A percentile compares a stretch with the other conserved stretches of the same genome.
Evolutionary conservation across 306 rosid species (phyloP).

Genomic region (Corylus avellana): DNA sequence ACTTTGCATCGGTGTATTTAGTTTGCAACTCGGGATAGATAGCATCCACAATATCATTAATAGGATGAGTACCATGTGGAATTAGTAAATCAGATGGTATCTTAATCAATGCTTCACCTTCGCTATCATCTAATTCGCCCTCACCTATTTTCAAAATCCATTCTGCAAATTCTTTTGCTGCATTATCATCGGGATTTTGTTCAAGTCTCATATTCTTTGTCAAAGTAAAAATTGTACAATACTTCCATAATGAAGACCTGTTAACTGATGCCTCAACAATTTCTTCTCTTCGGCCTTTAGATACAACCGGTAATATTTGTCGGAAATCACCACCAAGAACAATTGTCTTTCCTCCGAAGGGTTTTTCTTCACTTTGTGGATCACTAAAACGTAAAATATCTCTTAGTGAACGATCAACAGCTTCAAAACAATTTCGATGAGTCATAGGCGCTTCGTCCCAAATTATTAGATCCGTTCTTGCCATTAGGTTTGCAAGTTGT

Average conservation of each 20-base stretch:
- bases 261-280: not conserved
- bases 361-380: too few relatives aligned
- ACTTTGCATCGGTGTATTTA: not conserved
- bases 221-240: not conserved
- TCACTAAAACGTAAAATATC: too few relatives aligned
- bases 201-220: not conserved
- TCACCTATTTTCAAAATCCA: not conserved
- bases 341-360: too few relatives aligned
- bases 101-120: not conserved
- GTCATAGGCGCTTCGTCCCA: too few relatives aligned
- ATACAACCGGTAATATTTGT: not conserved
- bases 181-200: not conserved
- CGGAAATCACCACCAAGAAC: slow-evolving; percentile 7
- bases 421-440: too few relatives aligned
- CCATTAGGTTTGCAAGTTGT: too few relatives aligned
- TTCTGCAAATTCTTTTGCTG: not conserved
- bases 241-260: not conserved
- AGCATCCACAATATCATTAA: not conserved
- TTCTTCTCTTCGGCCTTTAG: not conserved
- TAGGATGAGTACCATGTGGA: not conserved
- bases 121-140: not conserved
- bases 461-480: too few relatives aligned
- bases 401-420: too few relatives aligned
- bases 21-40: not conserved
- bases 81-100: not conserved